Evolutionary conservation across 495 filamentous ascomycete species (phyloP).

Genomic region (Talaromyces liani): DNA sequence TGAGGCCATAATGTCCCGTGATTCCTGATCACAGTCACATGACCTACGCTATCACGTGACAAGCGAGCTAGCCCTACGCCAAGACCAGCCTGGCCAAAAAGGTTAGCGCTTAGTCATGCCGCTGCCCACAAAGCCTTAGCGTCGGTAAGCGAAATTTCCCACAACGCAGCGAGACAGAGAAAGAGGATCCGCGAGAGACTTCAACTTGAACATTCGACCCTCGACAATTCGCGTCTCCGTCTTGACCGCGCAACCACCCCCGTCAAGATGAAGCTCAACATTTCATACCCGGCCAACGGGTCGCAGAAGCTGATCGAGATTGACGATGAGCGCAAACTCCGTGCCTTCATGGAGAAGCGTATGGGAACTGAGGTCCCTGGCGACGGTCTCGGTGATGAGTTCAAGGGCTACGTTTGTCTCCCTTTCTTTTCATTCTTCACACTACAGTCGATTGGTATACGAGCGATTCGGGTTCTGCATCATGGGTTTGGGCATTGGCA

Average conservation of each 20-base stretch:
- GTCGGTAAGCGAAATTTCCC: constrained; percentile 24
- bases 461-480: neutral
- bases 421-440: constrained; percentile 34
- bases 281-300: constrained; percentile 97
- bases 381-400: constrained; percentile 94
- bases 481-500: neutral
- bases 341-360: constrained; percentile 82
- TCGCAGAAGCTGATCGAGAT: constrained; percentile 98
- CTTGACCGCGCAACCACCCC: constrained; percentile 42
- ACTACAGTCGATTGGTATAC: neutral
- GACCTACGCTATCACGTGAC: neutral
- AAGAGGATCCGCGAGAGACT: constrained; percentile 6
- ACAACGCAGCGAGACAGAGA: constrained; percentile 8
- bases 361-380: constrained; percentile 87
- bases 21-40: neutral
- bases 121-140: constrained; percentile 8
- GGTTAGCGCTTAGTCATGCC: constrained; percentile 25
- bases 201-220: constrained; percentile 29
- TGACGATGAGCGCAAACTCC: constrained; percentile 93
- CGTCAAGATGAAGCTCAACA: constrained; percentile 86
- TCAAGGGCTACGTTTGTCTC: constrained; percentile 80
- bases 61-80: neutral
- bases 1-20: neutral
- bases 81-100: constrained; percentile 6
- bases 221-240: constrained; percentile 38